These are phyloP conservation scores for Saccharomyces hybrid DNA, from an alignment of 1,139 yeast species.

Conservation along the genomic window DNA sequence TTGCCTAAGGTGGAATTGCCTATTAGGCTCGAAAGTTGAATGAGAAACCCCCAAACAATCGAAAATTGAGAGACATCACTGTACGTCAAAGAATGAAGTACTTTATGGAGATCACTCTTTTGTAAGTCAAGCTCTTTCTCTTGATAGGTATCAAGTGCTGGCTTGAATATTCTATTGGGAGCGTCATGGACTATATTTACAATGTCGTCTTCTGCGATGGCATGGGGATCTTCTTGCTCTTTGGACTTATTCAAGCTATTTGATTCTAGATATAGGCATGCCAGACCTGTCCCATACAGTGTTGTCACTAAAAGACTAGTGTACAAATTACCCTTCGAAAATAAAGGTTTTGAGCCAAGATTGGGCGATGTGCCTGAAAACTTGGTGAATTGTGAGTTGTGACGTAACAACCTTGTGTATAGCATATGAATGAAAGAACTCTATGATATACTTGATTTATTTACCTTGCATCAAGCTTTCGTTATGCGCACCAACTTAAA, in stretches of 20 bases:
- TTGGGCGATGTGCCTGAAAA: neutral
- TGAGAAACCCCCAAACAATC: slow-evolving; percentile 18
- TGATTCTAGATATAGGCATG: slow-evolving; percentile 3
- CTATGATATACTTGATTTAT: neutral
- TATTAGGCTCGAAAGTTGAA: slow-evolving; percentile 15
- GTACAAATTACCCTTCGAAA: neutral
- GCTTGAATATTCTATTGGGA: slow-evolving; percentile 12
- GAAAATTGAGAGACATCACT: slow-evolving; percentile 16
- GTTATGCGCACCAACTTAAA: neutral
- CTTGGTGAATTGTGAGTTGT: neutral
- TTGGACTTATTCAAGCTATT: neutral
- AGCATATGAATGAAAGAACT: neutral
- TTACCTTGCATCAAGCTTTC: neutral
- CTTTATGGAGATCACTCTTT: slow-evolving; percentile 4
- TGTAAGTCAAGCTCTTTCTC: slow-evolving; percentile 8
- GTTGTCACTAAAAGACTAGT: neutral
- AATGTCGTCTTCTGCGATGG: neutral
- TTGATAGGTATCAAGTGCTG: slow-evolving; percentile 6
- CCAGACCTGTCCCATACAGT: neutral
- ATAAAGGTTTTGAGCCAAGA: neutral
- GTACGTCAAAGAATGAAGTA: slow-evolving; percentile 12
- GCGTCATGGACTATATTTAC: slow-evolving; percentile 12
- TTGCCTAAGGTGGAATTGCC: neutral
- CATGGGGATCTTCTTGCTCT: slow-evolving; percentile 4
- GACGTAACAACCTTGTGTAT: neutral